phyloP scores from a whole-genome alignment of 1,284 basidiomycete genomes.

The Leccinum subfulvum region DNA sequence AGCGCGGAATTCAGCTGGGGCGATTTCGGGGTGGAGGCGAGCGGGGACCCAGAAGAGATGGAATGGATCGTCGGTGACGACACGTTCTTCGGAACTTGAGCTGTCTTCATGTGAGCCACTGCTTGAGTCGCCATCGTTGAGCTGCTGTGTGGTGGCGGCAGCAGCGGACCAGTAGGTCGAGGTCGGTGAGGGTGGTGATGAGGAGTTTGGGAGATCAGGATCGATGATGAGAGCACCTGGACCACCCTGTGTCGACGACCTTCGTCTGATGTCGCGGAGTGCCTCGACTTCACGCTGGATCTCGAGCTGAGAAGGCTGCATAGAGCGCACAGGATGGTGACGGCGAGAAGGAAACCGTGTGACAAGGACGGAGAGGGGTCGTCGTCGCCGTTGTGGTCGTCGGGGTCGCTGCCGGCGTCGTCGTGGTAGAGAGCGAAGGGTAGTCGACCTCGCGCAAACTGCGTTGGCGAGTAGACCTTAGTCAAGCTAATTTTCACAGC shows the following conservation, averaged over 20 bases:
- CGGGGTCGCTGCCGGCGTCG: conserved; percentile 2
- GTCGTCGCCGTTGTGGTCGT: conserved; percentile 12
- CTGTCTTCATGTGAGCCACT: conserved; percentile 48
- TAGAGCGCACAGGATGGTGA: conserved; percentile 22
- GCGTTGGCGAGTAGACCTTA: conserved; percentile 8
- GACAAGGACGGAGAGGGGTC: conserved; percentile 7
- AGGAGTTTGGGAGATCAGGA: conserved; percentile 78
- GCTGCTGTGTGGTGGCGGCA: conserved; percentile 27
- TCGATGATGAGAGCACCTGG: conserved; percentile 81
- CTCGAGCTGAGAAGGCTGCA: conserved; percentile 80
- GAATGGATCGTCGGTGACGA: conserved; percentile 64
- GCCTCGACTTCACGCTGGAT: conserved; percentile 86
- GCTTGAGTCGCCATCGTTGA: conserved; percentile 43
- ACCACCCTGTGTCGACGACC: conserved; percentile 69
- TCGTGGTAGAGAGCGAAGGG: neutral
- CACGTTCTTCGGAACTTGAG: conserved; percentile 36
- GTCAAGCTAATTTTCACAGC: conserved; percentile 17
- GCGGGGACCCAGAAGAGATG: conserved; percentile 98
- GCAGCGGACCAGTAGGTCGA: conserved; percentile 49
- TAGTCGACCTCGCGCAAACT: neutral
- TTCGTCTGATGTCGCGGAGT: conserved; percentile 76
- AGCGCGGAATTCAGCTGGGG: conserved; percentile 91
- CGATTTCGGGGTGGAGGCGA: conserved; percentile 93
- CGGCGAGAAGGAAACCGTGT: conserved; percentile 12
- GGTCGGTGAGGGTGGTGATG: conserved; percentile 54